phyloP scores from a whole-genome alignment of 139 green algal genomes.

The Chlorella ohadii region DNA sequence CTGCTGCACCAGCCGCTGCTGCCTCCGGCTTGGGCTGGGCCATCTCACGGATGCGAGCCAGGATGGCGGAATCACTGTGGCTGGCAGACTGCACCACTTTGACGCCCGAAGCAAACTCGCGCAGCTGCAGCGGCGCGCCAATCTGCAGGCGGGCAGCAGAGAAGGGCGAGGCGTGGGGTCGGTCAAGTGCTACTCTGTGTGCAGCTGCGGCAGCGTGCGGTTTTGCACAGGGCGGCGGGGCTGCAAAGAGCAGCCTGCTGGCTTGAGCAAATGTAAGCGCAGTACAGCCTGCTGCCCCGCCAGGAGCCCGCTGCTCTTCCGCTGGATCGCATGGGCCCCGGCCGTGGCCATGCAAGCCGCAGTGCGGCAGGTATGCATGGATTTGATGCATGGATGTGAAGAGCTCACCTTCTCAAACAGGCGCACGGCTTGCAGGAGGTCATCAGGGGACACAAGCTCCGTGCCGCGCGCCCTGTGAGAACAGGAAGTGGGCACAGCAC shows the following conservation, averaged over 20 bases:
- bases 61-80: constrained; percentile 72
- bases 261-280: no score
- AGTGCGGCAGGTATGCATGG: no score
- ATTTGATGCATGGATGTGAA: no score
- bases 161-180: neutral
- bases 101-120: constrained; percentile 76
- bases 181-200: no score
- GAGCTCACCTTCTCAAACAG: constrained; percentile 47
- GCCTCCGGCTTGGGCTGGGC: constrained; percentile 26
- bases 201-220: no score
- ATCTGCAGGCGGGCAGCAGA: constrained; percentile 6
- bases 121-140: constrained; percentile 57
- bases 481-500: no score
- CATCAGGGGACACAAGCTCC: constrained; percentile 95
- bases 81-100: constrained; percentile 74
- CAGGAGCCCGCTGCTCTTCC: no score
- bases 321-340: no score
- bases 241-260: no score
- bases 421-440: constrained; percentile 77
- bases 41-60: constrained; percentile 43
- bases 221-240: neutral
- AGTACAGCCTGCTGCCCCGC: no score
- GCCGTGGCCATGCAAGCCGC: no score
- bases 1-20: neutral
- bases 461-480: constrained; percentile 69